Evolutionary conservation across 2,329 filamentous ascomycete genomes (phyloP).

Genomic region (Penicillium sp.): DNA sequence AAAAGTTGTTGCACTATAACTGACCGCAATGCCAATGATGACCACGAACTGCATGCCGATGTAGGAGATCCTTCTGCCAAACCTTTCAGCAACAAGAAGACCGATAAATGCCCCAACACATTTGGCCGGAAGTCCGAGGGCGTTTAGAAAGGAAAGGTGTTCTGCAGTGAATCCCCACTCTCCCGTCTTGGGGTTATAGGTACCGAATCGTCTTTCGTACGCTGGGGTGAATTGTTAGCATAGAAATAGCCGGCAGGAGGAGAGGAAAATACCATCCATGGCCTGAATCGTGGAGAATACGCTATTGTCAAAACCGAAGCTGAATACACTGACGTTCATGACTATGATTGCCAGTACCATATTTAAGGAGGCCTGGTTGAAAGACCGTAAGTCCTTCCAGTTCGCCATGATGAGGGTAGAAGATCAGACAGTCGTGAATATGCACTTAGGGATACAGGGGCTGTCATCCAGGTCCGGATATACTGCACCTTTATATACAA

Average conservation of each 20-base stretch:
- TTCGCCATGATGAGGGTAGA: neutral
- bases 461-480: too few species aligned
- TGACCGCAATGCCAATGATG: constrained; percentile 17
- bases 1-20: constrained; percentile 16
- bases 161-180: constrained; percentile 7
- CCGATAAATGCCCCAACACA: neutral
- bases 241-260: neutral
- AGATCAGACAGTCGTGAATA: neutral
- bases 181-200: neutral
- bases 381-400: neutral
- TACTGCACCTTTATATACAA: neutral
- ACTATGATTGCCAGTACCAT: constrained; percentile 1
- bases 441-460: too few species aligned
- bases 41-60: constrained; percentile 14
- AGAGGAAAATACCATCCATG: constrained; percentile 7
- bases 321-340: constrained; percentile 6
- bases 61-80: constrained; percentile 8
- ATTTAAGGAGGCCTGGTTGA: constrained; percentile 1
- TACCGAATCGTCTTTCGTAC: neutral
- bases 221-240: neutral
- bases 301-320: constrained; percentile 10
- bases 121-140: constrained; percentile 9
- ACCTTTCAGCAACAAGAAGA: constrained; percentile 6
- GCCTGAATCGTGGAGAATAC: constrained; percentile 8
- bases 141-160: constrained; percentile 12